phyloP scores from a whole-genome alignment of 164 flowering plant species.

The Tinospora cordifolia region DNA sequence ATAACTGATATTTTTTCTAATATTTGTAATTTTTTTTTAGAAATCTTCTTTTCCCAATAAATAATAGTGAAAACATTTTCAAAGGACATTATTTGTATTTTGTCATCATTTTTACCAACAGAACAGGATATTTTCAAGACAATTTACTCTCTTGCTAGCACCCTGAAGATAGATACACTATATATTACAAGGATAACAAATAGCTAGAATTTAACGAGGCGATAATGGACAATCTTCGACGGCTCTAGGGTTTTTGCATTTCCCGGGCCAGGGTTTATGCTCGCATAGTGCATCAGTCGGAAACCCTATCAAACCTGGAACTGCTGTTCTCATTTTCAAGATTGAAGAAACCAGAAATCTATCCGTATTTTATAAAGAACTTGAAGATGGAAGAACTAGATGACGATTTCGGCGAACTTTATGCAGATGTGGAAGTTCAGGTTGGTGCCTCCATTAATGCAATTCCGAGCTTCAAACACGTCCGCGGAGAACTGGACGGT shows the following conservation, averaged over 20 bases:
- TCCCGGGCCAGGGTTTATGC: neutral
- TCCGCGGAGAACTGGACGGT: constrained; percentile 3
- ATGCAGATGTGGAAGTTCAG: constrained; percentile 46
- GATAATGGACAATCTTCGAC: neutral
- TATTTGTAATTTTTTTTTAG: too few species aligned
- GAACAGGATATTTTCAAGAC: too few species aligned
- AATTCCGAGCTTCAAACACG: constrained; percentile 6
- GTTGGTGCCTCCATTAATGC: constrained; percentile 29
- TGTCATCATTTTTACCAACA: too few species aligned
- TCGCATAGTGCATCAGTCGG: neutral
- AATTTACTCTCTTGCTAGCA: too few species aligned
- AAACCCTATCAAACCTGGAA: neutral
- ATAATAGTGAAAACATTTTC: too few species aligned
- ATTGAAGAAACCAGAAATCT: constrained; percentile 1
- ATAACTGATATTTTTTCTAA: too few species aligned
- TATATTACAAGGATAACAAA: too few species aligned
- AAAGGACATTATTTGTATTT: too few species aligned
- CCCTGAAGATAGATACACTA: too few species aligned
- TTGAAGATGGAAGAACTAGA: constrained; percentile 24
- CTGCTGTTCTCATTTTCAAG: neutral
- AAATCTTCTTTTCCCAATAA: too few species aligned
- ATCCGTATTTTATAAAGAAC: neutral
- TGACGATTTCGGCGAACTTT: constrained; percentile 70
- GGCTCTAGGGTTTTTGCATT: neutral
- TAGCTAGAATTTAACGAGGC: too few species aligned